phyloP scores from a whole-genome alignment of 23 red algal genomes.

The Chondrus crispus region DNA sequence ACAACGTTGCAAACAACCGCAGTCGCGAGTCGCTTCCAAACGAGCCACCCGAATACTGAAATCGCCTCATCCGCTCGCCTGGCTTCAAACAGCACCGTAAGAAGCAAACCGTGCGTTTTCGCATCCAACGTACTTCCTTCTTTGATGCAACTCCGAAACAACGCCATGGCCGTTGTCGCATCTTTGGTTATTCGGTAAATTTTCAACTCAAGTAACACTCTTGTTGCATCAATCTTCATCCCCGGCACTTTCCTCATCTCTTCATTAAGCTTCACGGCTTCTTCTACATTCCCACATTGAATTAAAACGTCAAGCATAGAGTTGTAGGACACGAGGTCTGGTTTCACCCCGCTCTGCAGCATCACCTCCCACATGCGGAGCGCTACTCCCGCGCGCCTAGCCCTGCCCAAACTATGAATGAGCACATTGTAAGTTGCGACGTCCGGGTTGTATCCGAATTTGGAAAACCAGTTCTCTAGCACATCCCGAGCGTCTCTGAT shows the following conservation, averaged over 20 bases:
- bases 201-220: conserved; percentile 11
- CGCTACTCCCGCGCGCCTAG: not conserved
- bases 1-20: not conserved
- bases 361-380: conserved; percentile 8
- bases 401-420: conserved; percentile 20
- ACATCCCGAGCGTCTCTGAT: not conserved
- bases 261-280: not conserved
- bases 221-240: conserved; percentile 20
- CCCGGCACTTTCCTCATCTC: not conserved
- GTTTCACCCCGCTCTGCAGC: conserved; percentile 31
- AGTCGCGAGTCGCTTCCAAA: not conserved
- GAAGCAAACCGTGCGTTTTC: conserved; percentile 4
- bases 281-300: not conserved
- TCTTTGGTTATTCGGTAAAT: not conserved
- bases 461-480: not conserved
- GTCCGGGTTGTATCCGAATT: conserved; percentile 22
- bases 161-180: not conserved
- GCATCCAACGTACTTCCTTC: not conserved
- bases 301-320: not conserved
- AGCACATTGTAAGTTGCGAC: conserved; percentile 50
- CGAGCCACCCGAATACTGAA: conserved; percentile 29
- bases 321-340: conserved; percentile 32
- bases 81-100: conserved; percentile 8
- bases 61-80: conserved; percentile 5
- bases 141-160: not conserved